phyloP scores from a whole-genome alignment of 768 basidiomycete species.

The Solioccasus polychromus region DNA sequence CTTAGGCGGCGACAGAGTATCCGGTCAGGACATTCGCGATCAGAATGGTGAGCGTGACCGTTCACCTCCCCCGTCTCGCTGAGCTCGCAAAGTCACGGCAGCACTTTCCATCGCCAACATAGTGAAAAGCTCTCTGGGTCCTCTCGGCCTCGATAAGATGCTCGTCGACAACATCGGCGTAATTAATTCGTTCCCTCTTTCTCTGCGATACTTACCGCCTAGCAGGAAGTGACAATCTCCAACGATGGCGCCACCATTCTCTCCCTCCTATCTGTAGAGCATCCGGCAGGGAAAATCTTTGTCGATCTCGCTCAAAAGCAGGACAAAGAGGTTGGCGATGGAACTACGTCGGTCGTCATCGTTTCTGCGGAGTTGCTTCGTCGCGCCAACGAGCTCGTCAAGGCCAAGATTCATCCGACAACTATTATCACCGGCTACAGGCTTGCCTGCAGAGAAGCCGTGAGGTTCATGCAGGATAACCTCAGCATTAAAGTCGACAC shows the following conservation, averaged over 20 bases:
- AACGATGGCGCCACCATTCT: constrained; percentile 99
- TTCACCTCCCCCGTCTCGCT: neutral
- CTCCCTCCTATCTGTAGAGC: constrained; percentile 87
- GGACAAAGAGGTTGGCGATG: constrained; percentile 99
- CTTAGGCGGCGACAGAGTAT: constrained; percentile 89
- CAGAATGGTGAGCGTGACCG: constrained; percentile 76
- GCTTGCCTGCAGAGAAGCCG: constrained; percentile 94
- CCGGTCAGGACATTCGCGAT: constrained; percentile 94
- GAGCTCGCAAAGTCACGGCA: constrained; percentile 66
- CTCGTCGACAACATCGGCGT: constrained; percentile 97
- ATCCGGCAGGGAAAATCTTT: constrained; percentile 96
- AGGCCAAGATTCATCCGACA: constrained; percentile 97
- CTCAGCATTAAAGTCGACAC: constrained; percentile 91
- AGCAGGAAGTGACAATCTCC: constrained; percentile 96
- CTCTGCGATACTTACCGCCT: constrained; percentile 9
- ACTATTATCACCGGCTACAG: constrained; percentile 99
- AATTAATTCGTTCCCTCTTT: constrained; percentile 26
- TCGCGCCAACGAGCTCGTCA: constrained; percentile 96
- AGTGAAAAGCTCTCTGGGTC: constrained; percentile 93
- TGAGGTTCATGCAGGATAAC: constrained; percentile 97
- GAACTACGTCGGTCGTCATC: constrained; percentile 97
- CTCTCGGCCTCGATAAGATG: constrained; percentile 95
- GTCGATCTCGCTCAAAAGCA: constrained; percentile 99
- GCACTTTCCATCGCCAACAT: constrained; percentile 97
- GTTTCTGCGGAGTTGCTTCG: constrained; percentile 96